A percentile compares a stretch with the other conserved stretches of the same genome.
Evolutionary conservation across 495 filamentous ascomycete species (phyloP).

Genomic region (Neurospora sp.): DNA sequence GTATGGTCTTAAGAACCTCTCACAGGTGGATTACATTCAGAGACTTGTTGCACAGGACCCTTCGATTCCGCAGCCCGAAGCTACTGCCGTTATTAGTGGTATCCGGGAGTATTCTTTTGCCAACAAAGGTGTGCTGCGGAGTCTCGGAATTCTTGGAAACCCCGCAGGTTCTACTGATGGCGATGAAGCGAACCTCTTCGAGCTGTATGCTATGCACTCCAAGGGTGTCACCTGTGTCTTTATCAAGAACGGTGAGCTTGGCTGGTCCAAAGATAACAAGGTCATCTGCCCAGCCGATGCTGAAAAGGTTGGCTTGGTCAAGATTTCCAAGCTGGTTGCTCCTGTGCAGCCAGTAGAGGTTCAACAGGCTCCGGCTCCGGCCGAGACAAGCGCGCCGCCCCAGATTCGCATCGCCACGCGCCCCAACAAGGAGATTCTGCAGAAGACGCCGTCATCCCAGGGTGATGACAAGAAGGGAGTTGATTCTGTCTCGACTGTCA

Average conservation of each 20-base stretch:
- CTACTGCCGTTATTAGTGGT: slow-evolving; percentile 92
- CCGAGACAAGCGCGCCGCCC: slow-evolving; percentile 9
- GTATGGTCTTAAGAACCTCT: slow-evolving; percentile 69
- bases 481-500: slow-evolving; percentile 18
- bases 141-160: slow-evolving; percentile 71
- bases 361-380: slow-evolving; percentile 9
- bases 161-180: slow-evolving; percentile 42
- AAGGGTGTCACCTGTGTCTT: slow-evolving; percentile 81
- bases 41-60: slow-evolving; percentile 62
- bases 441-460: slow-evolving; percentile 22
- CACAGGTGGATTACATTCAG: slow-evolving; percentile 77
- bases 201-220: slow-evolving; percentile 95
- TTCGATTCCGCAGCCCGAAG: slow-evolving; percentile 69
- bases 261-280: slow-evolving; percentile 80
- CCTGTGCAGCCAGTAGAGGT: slow-evolving; percentile 23
- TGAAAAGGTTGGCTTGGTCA: slow-evolving; percentile 48
- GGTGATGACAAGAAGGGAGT: slow-evolving; percentile 20
- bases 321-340: slow-evolving; percentile 35
- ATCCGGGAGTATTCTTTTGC: slow-evolving; percentile 88
- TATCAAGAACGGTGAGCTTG: slow-evolving; percentile 78
- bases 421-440: slow-evolving; percentile 28
- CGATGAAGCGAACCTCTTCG: slow-evolving; percentile 60
- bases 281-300: slow-evolving; percentile 68
- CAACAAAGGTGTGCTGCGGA: slow-evolving; percentile 79
- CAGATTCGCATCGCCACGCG: slow-evolving; percentile 29